Evolutionary conservation across 2,329 filamentous ascomycete genomes (phyloP).

Genomic region (Fusarium pseudonygamai): DNA sequence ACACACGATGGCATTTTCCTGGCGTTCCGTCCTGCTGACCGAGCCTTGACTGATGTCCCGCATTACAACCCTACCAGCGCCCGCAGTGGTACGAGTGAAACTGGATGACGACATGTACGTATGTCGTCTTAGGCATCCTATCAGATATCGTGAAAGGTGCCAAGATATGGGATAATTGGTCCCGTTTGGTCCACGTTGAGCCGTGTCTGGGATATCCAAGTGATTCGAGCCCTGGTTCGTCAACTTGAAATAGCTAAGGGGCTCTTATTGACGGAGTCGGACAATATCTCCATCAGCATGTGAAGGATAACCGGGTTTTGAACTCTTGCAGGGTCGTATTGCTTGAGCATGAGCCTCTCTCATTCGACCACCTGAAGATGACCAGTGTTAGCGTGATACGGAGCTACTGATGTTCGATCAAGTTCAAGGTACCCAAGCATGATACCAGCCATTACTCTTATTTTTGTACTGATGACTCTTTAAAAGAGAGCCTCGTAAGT

Average conservation of each 20-base stretch:
- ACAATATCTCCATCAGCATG: constrained; percentile 8
- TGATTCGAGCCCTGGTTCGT: not conserved
- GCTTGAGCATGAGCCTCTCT: not conserved
- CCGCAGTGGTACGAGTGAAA: constrained; percentile 5
- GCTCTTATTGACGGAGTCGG: not conserved
- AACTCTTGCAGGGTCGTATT: constrained; percentile 10
- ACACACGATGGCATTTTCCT: not conserved
- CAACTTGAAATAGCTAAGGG: not conserved
- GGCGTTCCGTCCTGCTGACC: constrained; percentile 7
- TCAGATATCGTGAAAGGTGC: not conserved
- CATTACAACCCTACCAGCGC: constrained; percentile 11
- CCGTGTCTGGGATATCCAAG: constrained; percentile 3
- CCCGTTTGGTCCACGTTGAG: not conserved
- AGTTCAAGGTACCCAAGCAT: not conserved
- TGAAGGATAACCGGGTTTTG: constrained; percentile 17
- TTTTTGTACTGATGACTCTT: not conserved
- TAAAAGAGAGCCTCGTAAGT: not conserved
- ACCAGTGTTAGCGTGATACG: constrained; percentile 11
- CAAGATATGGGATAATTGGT: constrained; percentile 13
- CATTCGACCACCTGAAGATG: constrained; percentile 13
- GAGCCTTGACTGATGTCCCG: constrained; percentile 24
- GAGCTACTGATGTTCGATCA: not conserved
- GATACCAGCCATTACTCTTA: not conserved
- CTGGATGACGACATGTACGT: constrained; percentile 29
- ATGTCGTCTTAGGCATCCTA: constrained; percentile 17